Conservation (phyloP, 2,329 filamentous ascomycete genomes). For the Diaporthe nobilis region DNA sequence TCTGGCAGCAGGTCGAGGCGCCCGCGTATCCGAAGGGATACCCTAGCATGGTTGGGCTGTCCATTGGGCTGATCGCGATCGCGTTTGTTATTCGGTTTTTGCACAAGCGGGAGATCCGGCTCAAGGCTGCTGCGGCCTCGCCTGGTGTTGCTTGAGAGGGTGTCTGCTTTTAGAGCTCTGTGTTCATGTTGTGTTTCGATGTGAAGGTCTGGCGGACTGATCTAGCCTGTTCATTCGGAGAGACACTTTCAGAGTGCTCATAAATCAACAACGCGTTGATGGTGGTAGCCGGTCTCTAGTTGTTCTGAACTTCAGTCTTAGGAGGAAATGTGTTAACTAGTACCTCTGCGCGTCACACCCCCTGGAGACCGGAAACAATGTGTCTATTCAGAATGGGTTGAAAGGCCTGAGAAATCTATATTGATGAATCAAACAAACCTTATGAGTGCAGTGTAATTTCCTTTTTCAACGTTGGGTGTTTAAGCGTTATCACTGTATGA, state of each 20-base stretch:
- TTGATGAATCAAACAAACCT: too few relatives aligned
- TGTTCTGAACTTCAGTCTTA: not conserved
- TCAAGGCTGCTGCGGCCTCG: not conserved
- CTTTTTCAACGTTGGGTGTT: too few relatives aligned
- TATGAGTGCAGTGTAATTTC: too few relatives aligned
- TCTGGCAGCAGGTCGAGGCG: constrained; percentile 74
- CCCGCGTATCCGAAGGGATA: constrained; percentile 70
- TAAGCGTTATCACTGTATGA: too few relatives aligned
- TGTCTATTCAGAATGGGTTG: not conserved
- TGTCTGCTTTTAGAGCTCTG: not conserved
- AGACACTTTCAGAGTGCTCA: not conserved
- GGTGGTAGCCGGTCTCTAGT: not conserved
- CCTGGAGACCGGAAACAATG: not conserved
- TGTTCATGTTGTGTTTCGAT: too few relatives aligned
- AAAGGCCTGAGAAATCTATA: not conserved
- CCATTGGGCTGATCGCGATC: constrained; percentile 63
- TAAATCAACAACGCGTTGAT: not conserved
- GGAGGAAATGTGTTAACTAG: not conserved
- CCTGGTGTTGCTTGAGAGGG: not conserved
- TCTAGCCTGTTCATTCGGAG: not conserved
- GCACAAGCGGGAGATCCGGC: constrained; percentile 57
- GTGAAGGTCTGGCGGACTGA: too few relatives aligned
- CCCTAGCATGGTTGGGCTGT: constrained; percentile 66
- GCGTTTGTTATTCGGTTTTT: constrained; percentile 62
- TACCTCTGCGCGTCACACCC: not conserved